phyloP scores from a whole-genome alignment of 2,329 filamentous ascomycete genomes.

The Knoxdaviesia capensis region DNA sequence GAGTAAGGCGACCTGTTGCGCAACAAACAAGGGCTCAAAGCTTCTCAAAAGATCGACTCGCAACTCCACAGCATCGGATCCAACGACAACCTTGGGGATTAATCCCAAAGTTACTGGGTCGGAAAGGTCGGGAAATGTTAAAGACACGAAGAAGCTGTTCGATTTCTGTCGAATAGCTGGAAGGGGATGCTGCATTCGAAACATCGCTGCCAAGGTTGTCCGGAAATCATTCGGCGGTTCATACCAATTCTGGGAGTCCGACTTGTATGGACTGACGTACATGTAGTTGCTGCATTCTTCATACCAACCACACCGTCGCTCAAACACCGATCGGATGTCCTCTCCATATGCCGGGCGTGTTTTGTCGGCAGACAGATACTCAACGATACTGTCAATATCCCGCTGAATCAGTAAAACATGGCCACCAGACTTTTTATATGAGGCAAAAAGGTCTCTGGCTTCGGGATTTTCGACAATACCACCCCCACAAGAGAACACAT shows the following conservation, averaged over 20 bases:
- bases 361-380: slow-evolving; percentile 76
- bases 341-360: slow-evolving; percentile 81
- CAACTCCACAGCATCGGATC: slow-evolving; percentile 82
- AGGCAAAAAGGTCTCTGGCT: slow-evolving; percentile 53
- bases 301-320: slow-evolving; percentile 76
- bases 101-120: slow-evolving; percentile 30
- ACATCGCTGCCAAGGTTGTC: slow-evolving; percentile 11
- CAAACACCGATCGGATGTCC: slow-evolving; percentile 80
- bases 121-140: slow-evolving; percentile 62
- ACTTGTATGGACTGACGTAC: slow-evolving; percentile 53
- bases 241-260: slow-evolving; percentile 2
- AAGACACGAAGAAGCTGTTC: slow-evolving; percentile 78
- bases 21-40: slow-evolving; percentile 54
- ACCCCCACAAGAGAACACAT: slow-evolving; percentile 86
- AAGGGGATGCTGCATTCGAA: slow-evolving; percentile 22
- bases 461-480: slow-evolving; percentile 76
- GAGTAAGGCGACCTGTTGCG: slow-evolving; percentile 62
- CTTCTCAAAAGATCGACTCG: slow-evolving; percentile 81
- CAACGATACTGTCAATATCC: slow-evolving; percentile 70
- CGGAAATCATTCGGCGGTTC: slow-evolving; percentile 4
- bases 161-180: slow-evolving; percentile 26
- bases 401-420: slow-evolving; percentile 76
- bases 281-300: slow-evolving; percentile 84
- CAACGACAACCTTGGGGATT: slow-evolving; percentile 56
- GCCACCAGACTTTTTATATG: slow-evolving; percentile 58